These are phyloP conservation scores for Sarcocystis neurona DNA, from an alignment of 169 alveolate species.

Conservation along the genomic window DNA sequence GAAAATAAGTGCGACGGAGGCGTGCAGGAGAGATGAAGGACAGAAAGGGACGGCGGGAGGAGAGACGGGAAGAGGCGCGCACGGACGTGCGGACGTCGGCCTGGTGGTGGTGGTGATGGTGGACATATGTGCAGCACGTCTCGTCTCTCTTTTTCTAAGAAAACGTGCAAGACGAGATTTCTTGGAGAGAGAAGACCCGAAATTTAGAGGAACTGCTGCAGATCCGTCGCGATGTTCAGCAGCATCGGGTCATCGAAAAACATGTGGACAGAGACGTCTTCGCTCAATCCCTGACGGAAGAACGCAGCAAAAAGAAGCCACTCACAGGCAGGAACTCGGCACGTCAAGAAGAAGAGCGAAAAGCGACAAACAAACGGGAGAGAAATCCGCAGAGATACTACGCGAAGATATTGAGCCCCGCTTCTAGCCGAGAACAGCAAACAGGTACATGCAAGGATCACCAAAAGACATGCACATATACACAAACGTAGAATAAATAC, in stretches of 20 bases:
- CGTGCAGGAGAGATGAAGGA: no score
- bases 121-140: no score
- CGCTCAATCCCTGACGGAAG: slow-evolving; percentile 77
- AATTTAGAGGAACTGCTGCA: slow-evolving; percentile 65
- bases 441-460: neutral
- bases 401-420: neutral
- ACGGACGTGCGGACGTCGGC: no score
- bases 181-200: no score
- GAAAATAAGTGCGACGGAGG: no score
- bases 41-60: no score
- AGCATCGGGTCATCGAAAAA: slow-evolving; percentile 89
- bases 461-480: neutral
- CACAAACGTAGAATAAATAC: neutral
- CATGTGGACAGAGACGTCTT: slow-evolving; percentile 86
- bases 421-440: no score
- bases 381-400: neutral
- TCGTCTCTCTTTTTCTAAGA: no score
- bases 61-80: no score
- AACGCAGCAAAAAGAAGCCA: neutral
- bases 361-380: neutral
- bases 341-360: neutral
- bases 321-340: neutral
- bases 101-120: no score
- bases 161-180: no score
- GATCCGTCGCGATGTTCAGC: slow-evolving; percentile 73